Conservation (phyloP, 2,329 filamentous ascomycete genomes). For the Torrubiellomyces zombiae region DNA sequence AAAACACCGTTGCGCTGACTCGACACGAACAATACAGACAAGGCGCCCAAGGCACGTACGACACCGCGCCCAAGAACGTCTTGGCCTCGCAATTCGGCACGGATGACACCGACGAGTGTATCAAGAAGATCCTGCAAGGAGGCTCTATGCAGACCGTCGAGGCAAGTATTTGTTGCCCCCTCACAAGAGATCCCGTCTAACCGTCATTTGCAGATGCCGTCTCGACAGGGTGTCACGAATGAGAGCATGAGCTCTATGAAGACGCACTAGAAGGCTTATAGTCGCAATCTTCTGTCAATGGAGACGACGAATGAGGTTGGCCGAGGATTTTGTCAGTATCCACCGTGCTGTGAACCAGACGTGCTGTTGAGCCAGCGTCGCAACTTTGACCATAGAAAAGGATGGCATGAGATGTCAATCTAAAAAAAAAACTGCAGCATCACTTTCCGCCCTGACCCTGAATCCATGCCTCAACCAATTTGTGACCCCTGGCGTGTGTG, state of each 20-base stretch:
- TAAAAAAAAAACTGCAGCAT: no score
- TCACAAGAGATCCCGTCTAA: conserved; percentile 1
- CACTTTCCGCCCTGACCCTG: no score
- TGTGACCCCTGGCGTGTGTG: no score
- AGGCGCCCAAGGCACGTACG: conserved; percentile 64
- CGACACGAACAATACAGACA: conserved; percentile 37
- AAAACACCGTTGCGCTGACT: conserved; percentile 1
- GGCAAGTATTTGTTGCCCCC: no score
- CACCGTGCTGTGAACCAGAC: no score
- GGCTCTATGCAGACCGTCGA: conserved; percentile 49
- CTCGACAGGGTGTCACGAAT: conserved; percentile 35
- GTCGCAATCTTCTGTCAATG: no score
- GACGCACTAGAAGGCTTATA: conserved; percentile 23
- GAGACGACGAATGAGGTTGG: no score
- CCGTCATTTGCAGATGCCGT: conserved; percentile 24
- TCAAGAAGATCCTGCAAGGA: conserved; percentile 65
- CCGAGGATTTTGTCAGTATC: no score
- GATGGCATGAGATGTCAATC: no score
- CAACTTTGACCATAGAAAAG: no score
- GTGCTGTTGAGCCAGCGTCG: no score
- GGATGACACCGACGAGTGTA: conserved; percentile 58
- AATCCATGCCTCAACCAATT: no score
- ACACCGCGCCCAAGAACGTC: conserved; percentile 55
- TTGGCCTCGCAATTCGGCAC: conserved; percentile 84
- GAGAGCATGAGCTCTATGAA: conserved; percentile 29